Evolutionary conservation across 306 rosid species (phyloP).

Genomic region (Corylus avellana): DNA sequence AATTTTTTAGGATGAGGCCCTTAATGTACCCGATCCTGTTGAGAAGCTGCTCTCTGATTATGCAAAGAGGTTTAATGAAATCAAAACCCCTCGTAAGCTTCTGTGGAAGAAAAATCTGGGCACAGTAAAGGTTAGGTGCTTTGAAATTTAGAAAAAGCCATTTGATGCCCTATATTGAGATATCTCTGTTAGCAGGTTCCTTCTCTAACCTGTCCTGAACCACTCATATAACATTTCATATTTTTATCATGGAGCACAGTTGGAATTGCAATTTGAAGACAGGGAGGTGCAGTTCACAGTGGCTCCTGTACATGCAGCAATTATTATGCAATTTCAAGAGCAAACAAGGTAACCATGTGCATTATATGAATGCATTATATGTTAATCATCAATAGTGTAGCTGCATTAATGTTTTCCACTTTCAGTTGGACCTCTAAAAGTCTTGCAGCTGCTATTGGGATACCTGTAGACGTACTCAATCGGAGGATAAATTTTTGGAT

Average conservation of each 20-base stretch:
- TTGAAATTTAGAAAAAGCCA: background rate
- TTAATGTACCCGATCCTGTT: constrained; percentile 65
- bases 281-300: constrained; percentile 77
- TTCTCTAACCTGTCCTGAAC: background rate
- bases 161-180: background rate
- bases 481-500: constrained; percentile 89
- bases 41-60: constrained; percentile 80
- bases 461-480: constrained; percentile 65
- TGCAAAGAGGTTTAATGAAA: constrained; percentile 86
- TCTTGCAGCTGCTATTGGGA: constrained; percentile 78
- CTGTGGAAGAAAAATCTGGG: constrained; percentile 94
- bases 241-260: constrained; percentile 36
- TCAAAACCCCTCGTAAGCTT: constrained; percentile 94
- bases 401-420: constrained; percentile 27
- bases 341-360: constrained; percentile 55
- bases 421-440: constrained; percentile 78
- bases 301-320: constrained; percentile 83
- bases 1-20: constrained; percentile 76
- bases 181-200: background rate
- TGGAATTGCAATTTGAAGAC: constrained; percentile 93
- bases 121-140: constrained; percentile 75
- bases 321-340: constrained; percentile 81
- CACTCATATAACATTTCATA: background rate
- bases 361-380: constrained; percentile 10
- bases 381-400: constrained; percentile 7